phyloP scores from a whole-genome alignment of 768 basidiomycete genomes.

The Neoboletus subvelutipes region DNA sequence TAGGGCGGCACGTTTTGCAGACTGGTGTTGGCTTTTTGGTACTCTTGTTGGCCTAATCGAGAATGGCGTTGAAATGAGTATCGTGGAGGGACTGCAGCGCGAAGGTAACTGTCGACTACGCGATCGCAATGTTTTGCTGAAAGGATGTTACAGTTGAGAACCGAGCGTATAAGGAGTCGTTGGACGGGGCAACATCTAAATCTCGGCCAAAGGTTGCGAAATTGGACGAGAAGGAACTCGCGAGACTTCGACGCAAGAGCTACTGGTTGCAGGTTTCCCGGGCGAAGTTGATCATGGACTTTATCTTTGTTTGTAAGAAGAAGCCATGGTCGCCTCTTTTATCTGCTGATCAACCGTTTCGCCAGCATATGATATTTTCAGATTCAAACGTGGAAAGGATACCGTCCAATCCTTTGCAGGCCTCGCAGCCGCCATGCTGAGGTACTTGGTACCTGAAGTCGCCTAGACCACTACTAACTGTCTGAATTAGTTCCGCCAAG shows the following conservation, averaged over 20 bases:
- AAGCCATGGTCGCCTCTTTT: conserved; percentile 19
- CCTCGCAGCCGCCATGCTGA: conserved; percentile 67
- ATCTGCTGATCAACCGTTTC: conserved; percentile 8
- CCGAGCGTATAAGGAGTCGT: conserved; percentile 71
- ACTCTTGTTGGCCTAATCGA: conserved; percentile 82
- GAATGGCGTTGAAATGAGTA: conserved; percentile 74
- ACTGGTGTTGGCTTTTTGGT: conserved; percentile 85
- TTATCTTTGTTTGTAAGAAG: conserved; percentile 80
- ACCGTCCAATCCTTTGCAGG: conserved; percentile 66
- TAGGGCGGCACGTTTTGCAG: conserved; percentile 70
- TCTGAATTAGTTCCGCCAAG: conserved; percentile 57
- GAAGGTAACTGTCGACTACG: conserved; percentile 46
- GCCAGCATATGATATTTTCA: conserved; percentile 79
- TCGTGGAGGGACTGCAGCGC: conserved; percentile 61
- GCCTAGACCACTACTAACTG: conserved; percentile 1
- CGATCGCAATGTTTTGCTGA: not conserved
- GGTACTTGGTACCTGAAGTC: conserved; percentile 43
- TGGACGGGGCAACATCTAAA: conserved; percentile 67
- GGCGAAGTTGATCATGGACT: conserved; percentile 76
- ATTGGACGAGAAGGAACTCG: conserved; percentile 68
- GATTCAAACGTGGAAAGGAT: conserved; percentile 57
- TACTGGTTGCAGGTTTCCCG: conserved; percentile 74
- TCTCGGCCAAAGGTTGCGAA: conserved; percentile 58
- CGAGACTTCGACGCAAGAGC: conserved; percentile 64
- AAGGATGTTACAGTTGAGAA: conserved; percentile 54